Evolutionary conservation across 768 basidiomycete species (phyloP), one percentile per base, ranked within the genome.

Genomic region (Pleurotus citrinopileatus): DNA sequence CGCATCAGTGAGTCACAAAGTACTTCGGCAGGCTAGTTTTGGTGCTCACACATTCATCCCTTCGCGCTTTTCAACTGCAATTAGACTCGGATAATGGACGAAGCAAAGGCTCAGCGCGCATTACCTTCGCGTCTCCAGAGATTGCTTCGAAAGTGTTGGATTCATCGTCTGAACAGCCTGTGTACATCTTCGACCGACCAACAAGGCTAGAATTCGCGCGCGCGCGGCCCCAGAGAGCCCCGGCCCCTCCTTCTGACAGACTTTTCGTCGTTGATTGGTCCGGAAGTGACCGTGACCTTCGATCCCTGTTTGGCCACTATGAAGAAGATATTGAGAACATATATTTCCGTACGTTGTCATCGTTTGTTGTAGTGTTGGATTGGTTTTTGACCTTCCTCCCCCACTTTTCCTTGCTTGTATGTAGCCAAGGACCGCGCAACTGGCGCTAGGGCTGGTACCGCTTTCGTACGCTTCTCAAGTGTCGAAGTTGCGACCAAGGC

Each of bases 391-490:
- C 50, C 27, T 46, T 29, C 23, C 20, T 17, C 19, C 32, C 2
- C 20, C 17, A 19, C 23, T 44, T 56, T 25, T 50, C 48, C 42
- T 57, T 55, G 1, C 47, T 59, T 9, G 13, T 34, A 19, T 37
- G 52, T 43, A 76, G 70, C 72, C 57, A 71, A 68, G 56, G 61
- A 66, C 55, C 64, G 53, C n/a, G 55, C 66, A 20, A 71, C 64
- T 0, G 70, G 72, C 23, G 61, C 60, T 13, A 54, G 55, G 8
- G 62, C 54, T n/a, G 65, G 67, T 4, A 66, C 59, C 3, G 82
- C 77, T 22, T 87, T 84, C 67, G 62, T 87, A 53, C 74, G 82
- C 56, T 86, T 87, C 63, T 67, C 57, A 43, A 60, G 64, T 53
- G 65, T 73, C 44, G 69, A 77, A n/a, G 54, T 64, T 3, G 81